Percentiles rank a stretch among this genome's conserved stretches.
phyloP scores from a whole-genome alignment of 1,284 basidiomycete species.

The Tilletia indica region DNA sequence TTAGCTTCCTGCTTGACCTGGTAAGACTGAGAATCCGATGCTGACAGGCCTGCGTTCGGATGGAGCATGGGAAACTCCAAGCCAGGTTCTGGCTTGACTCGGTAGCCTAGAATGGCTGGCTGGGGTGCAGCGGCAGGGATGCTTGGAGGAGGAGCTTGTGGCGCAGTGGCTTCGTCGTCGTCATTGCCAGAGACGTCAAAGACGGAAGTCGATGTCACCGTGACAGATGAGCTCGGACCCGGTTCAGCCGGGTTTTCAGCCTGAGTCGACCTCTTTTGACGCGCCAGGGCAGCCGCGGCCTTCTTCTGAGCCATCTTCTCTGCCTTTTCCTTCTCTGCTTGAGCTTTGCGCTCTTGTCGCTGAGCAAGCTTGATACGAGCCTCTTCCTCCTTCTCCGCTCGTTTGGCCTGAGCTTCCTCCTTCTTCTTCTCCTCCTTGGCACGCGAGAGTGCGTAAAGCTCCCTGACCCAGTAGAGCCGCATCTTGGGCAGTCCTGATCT shows the following conservation, averaged over 20 bases:
- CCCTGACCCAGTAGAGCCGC: conserved; percentile 5
- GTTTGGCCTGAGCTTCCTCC: not conserved
- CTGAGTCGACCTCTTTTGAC: too few species aligned
- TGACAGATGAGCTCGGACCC: not conserved
- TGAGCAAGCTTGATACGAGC: too few species aligned
- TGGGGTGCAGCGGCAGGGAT: not conserved
- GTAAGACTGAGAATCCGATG: too few species aligned
- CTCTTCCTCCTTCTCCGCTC: not conserved
- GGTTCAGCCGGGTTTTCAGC: too few species aligned
- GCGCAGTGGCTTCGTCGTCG: not conserved
- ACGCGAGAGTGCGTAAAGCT: not conserved
- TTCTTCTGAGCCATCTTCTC: not conserved
- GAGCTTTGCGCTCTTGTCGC: too few species aligned
- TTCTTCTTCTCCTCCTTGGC: not conserved
- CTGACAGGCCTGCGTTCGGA: too few species aligned
- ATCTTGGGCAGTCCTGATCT: not conserved
- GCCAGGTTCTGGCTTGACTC: too few species aligned
- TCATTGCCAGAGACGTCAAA: not conserved
- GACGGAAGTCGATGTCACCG: not conserved
- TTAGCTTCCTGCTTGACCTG: too few species aligned
- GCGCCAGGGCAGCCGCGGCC: too few species aligned
- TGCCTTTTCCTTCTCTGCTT: not conserved
- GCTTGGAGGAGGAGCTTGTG: not conserved
- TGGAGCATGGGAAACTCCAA: too few species aligned
- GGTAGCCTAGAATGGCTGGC: not conserved